phyloP scores from a whole-genome alignment of 139 green algal species.

The Gonium pectorale region DNA sequence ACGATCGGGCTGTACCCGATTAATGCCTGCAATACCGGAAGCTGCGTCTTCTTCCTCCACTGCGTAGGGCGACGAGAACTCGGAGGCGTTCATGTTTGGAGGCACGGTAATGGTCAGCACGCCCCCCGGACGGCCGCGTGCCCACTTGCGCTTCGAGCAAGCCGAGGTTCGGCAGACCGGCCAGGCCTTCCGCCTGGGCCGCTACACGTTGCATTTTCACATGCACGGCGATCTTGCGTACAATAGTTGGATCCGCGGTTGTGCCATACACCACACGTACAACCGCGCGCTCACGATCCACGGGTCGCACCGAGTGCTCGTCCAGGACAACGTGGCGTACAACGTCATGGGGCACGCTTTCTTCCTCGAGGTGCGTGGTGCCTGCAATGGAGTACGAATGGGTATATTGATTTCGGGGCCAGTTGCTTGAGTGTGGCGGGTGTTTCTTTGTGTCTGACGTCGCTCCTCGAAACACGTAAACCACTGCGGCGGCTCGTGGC shows the following conservation, averaged over 20 bases:
- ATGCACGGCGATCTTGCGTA: conserved; percentile 32
- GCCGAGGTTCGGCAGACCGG: conserved; percentile 52
- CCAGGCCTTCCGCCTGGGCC: too few relatives aligned
- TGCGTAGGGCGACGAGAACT: background rate
- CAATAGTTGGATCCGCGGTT: conserved; percentile 55
- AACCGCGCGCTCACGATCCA: conserved; percentile 74
- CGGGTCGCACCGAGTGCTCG: conserved; percentile 38
- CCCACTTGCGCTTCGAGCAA: background rate
- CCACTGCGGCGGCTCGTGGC: too few relatives aligned
- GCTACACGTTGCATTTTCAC: conserved; percentile 85
- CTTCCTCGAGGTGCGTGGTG: conserved; percentile 8
- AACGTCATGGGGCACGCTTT: too few relatives aligned
- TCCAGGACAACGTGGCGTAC: conserved; percentile 71
- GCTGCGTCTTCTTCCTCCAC: background rate
- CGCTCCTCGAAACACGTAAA: too few relatives aligned
- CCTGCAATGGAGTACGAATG: too few relatives aligned
- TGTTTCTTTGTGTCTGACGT: too few relatives aligned
- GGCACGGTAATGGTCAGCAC: conserved; percentile 59
- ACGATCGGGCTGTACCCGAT: too few relatives aligned
- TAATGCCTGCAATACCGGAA: too few relatives aligned
- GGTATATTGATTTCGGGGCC: too few relatives aligned
- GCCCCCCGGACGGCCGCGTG: background rate
- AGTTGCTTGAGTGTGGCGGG: too few relatives aligned
- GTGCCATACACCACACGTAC: conserved; percentile 70
- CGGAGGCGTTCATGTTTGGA: conserved; percentile 49